Percentiles rank a stretch among this genome's conserved stretches.
These are phyloP conservation scores for Penicillium paradoxum DNA, from an alignment of 495 filamentous ascomycete species.

Conservation along the genomic window DNA sequence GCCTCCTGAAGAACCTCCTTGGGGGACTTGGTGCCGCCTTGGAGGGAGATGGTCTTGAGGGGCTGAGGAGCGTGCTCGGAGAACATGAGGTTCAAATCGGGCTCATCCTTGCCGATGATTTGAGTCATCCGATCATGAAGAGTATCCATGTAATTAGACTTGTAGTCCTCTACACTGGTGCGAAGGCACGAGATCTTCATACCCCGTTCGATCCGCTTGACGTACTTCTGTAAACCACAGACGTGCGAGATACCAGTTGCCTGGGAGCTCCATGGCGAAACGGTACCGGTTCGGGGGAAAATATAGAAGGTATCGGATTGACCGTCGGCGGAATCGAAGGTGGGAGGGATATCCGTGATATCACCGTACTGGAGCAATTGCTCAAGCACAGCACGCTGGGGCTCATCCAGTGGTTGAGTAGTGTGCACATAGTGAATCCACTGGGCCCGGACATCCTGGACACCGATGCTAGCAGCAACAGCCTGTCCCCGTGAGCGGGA, in stretches of 20 bases:
- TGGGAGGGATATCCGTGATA: conserved; percentile 41
- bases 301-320: conserved; percentile 59
- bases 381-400: conserved; percentile 46
- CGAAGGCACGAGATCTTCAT: conserved; percentile 60
- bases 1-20: conserved; percentile 70
- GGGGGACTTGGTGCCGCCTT: conserved; percentile 54
- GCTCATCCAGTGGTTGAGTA: conserved; percentile 33
- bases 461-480: conserved; percentile 49
- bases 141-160: conserved; percentile 59
- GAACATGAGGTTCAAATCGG: conserved; percentile 72
- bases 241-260: conserved; percentile 90
- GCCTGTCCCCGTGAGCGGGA: conserved; percentile 50
- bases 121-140: conserved; percentile 95
- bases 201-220: conserved; percentile 85
- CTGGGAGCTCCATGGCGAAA: conserved; percentile 96
- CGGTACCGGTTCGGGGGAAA: conserved; percentile 71
- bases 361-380: conserved; percentile 63
- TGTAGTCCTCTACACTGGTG: conserved; percentile 27
- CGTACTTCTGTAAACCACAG: conserved; percentile 68
- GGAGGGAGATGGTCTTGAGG: conserved; percentile 68
- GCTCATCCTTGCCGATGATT: conserved; percentile 57
- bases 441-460: conserved; percentile 53
- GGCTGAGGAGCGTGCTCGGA: conserved; percentile 65
- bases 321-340: conserved; percentile 40
- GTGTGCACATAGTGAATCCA: conserved; percentile 62